Base-by-base conservation (phyloP, 768 basidiomycete genomes). In the Hericium rajendrae region DNA sequence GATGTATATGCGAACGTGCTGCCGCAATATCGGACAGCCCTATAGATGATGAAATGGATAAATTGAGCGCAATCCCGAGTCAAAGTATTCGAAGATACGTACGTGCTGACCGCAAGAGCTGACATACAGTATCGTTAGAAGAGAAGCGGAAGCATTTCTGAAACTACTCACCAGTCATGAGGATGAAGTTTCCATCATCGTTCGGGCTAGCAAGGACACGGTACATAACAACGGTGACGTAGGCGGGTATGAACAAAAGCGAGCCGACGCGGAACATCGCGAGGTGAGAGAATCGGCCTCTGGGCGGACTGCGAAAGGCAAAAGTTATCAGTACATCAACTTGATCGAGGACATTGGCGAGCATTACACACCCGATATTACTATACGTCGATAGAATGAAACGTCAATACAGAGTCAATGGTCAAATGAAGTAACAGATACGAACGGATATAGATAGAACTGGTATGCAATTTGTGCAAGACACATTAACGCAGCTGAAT, bases 381-480 rank as follows among this genome's bases (percentile, higher is more conserved):
- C 72, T 73, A 39, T 15, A 50, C 6, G 2, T 16, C 20, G 10
- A 26, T n/a, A 12, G 16, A 46, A 24, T 26, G 51, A 24, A 10
- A 32, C 6, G 38, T 59, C 4, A 61, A 32, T 57, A 48, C 38
- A 38, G 15, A 39, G 52, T 4, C 6, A 41, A 2, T 13, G 13
- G 39, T n/a, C n/a, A 22, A 16, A 46, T 28, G 40, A 24, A 2
- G 9, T 8, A 32, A 4, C 32, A 37, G 0, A 48, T 54, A 77
- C 89, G 71, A 66, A 92, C 88, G 90, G 90, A 76, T 93, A 93
- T 38, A 91, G 78, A 66, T 91, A 84, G 67, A 92, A 94, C 66
- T 94, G 94, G 67, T 94, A 95, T 39, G 85, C 83, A 53, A 97
- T 88, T 69, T 94, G 93, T 59, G 85, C 89, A n/a, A 93, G 76